Base-by-base conservation (phyloP, 106 monocot genomes). In the Dioscorea zingiberensis region DNA sequence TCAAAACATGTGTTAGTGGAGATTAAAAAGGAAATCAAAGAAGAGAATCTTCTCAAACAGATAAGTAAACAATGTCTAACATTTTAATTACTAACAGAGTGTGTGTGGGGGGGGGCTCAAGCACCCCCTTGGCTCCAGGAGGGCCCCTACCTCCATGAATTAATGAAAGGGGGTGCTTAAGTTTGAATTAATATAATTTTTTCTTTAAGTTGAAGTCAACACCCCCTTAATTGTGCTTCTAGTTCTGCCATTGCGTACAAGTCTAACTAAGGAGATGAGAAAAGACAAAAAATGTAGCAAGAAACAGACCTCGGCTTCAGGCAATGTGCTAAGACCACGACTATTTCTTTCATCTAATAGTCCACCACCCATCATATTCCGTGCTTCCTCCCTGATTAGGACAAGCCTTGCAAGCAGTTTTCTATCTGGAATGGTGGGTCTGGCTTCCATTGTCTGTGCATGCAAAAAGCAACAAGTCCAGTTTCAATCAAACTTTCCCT, bases 331-430 rank as follows among this genome's bases (percentile, higher is more conserved):
- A 27, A 95, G 71, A 64, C 95, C 91, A 76, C 85, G 85, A 72
- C 88, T 70, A 83, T 91, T 95, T 83, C 95, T 85, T 75, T 91
- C 88, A 84, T 95, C 95, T 70, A 88, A 64, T 70, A 95, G 24
- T 17, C 95, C 91, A 74, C 95, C 95, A 69, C 91, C 95, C 95
- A 95, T 87, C 95, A 95, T 95, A 64, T 79, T 74, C 29, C 85
- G 75, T 69, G 91, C 85, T 74, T 95, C 95, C 69, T 95, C 95
- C 56, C 95, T 82, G 24, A 95, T 80, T 72, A 95, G 79, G 67
- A 91, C 95, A 66, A 95, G 88, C 51, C 95, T 91, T 54, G 88
- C 91, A 60, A 95, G 77, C 48, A 95, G 74, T 60, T 91, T 95
- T 64, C 95, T 64, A 73, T 91, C 95, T n/a, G 83, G 91, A 75